Base-by-base conservation (phyloP, 495 filamentous ascomycete species). In the Aspergillus biplanus region DNA sequence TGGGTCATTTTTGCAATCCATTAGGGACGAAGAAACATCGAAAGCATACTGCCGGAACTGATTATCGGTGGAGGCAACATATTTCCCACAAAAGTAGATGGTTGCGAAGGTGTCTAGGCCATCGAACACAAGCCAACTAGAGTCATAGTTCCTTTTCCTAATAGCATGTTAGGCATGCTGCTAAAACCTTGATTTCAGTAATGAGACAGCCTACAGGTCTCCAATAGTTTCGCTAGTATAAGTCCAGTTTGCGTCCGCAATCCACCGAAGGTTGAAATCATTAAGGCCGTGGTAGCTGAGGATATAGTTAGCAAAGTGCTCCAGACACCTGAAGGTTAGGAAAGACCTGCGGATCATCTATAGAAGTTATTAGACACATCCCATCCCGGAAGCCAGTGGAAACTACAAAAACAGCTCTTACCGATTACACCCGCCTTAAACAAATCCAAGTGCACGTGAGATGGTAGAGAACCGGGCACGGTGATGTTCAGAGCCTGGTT, bases 1-100 rank as follows among this genome's bases (percentile, higher is more conserved):
- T 4, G 83, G 77, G 27, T 71, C 66, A 0, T 58, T 65, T 6
- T 74, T 68, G 74, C 86, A 90, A 1, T 65, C 65, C 7, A 56
- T 64, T 15, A 89, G 59, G 8, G 81, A 73, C 27, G 78, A 67
- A 2, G 87, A 85, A 6, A 90, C 78, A 49, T 91, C 82, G 62
- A 90, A 90, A n/a, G 81, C 78, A 65, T 87, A 91, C 64, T 90
- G 87, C 5, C 87, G 84, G 64, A 90, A 91, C 69, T 91, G 88
- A 63, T 90, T 91, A 67, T 89, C 82, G 0, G 88, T 89, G 3
- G 80, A 79, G 5, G 83, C 89, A n/a, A 91, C 79, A 53, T 77
- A 67, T 39, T 86, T 70, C 0, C 80, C 83, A 70, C 89, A 91
- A 44, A 90, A 76, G 18, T 77, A 72, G 33, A 91, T 82, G 16